Percentiles rank a stretch among this genome's conserved stretches.
These are phyloP conservation scores for Parmelia sp. DNA, from an alignment of 495 filamentous ascomycete species.

Conservation along the genomic window DNA sequence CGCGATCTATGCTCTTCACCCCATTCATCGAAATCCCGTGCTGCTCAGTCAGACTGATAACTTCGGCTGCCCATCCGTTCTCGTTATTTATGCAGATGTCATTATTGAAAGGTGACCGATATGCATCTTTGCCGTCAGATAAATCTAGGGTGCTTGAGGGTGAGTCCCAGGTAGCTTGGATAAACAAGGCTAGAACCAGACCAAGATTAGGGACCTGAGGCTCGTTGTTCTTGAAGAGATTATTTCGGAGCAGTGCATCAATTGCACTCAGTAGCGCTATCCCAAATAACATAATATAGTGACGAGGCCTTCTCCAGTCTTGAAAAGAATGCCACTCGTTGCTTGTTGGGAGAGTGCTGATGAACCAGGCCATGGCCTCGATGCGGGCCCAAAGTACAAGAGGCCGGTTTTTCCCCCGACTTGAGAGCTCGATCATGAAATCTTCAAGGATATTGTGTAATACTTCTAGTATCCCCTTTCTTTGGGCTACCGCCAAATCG, in stretches of 20 bases:
- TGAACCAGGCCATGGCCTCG: background rate
- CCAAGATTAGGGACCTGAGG: background rate
- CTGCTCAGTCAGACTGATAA: background rate
- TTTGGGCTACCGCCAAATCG: background rate
- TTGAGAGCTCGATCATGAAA: slow-evolving; percentile 6
- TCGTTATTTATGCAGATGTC: background rate
- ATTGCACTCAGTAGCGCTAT: background rate
- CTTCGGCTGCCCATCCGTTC: slow-evolving; percentile 4
- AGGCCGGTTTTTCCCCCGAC: background rate
- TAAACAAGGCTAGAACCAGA: background rate
- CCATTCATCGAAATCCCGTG: background rate
- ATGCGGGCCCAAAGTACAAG: background rate
- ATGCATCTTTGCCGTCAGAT: background rate
- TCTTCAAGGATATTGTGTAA: background rate
- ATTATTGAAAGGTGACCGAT: background rate
- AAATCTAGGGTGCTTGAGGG: background rate
- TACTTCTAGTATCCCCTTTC: background rate
- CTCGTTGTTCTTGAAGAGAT: background rate
- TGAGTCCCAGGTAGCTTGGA: background rate
- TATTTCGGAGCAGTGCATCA: background rate
- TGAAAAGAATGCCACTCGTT: background rate
- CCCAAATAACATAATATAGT: background rate
- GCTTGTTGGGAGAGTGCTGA: background rate
- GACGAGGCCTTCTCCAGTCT: background rate
- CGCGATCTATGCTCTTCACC: background rate